These are phyloP conservation scores for Claviceps cyperi DNA, from an alignment of 2,329 filamentous ascomycete genomes.

Conservation along the genomic window DNA sequence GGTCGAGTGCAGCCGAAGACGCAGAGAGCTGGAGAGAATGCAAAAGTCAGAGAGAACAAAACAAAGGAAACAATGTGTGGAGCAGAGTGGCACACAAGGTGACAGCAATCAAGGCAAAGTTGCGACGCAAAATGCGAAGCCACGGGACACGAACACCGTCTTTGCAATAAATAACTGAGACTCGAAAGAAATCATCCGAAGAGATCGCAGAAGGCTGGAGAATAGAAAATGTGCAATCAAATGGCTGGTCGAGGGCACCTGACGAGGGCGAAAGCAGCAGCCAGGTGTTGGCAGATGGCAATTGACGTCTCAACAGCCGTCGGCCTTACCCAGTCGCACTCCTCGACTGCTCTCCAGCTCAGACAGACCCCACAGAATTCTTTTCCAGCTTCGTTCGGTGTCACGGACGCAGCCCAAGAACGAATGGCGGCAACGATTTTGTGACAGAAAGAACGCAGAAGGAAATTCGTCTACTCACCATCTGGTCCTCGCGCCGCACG, in stretches of 20 bases:
- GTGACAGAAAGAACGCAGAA: background rate
- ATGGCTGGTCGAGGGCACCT: background rate
- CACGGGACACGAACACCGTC: background rate
- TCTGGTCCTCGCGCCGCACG: constrained; percentile 46
- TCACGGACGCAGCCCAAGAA: background rate
- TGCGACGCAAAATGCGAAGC: background rate
- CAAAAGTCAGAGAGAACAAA: constrained; percentile 19
- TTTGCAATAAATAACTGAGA: background rate
- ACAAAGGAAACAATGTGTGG: constrained; percentile 9
- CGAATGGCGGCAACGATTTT: background rate
- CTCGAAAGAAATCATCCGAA: background rate
- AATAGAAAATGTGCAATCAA: background rate
- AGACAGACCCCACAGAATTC: background rate
- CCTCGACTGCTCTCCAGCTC: background rate
- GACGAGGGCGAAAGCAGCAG: background rate
- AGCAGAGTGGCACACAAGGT: constrained; percentile 2
- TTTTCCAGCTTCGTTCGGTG: background rate
- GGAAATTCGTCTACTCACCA: constrained; percentile 28
- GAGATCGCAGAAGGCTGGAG: background rate
- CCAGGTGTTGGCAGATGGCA: constrained; percentile 1
- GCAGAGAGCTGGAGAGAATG: constrained; percentile 50
- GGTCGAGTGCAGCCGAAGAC: constrained; percentile 67
- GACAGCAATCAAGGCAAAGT: background rate
- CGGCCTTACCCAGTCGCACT: constrained; percentile 1
- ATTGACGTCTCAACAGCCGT: background rate